Conservation (phyloP, 371 early-diverging fungal species). For the Rhizopus stolonifer region DNA sequence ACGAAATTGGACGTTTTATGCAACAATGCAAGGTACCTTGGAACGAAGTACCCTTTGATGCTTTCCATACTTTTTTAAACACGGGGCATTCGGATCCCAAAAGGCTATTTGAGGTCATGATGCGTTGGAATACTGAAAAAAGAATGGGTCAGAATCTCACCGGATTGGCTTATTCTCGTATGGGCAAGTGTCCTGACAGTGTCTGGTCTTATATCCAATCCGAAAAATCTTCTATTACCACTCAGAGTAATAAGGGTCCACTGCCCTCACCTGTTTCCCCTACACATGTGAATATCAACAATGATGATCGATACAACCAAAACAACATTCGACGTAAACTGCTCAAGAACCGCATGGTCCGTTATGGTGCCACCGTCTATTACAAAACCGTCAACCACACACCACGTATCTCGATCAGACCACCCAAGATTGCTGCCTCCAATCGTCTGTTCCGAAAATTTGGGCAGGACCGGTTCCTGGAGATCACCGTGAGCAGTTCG, state of each 20-base stretch:
- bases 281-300: not conserved
- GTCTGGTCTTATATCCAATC: slow-evolving; percentile 29
- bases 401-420: slow-evolving; percentile 24
- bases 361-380: slow-evolving; percentile 25
- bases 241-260: not conserved
- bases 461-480: slow-evolving; percentile 41
- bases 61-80: slow-evolving; percentile 24
- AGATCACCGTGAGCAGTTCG: slow-evolving; percentile 23
- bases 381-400: not conserved
- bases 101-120: slow-evolving; percentile 27
- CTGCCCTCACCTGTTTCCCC: not conserved
- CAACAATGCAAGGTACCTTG: slow-evolving; percentile 16
- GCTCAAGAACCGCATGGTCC: slow-evolving; percentile 26
- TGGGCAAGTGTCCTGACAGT: slow-evolving; percentile 37
- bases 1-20: slow-evolving; percentile 37
- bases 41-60: slow-evolving; percentile 29
- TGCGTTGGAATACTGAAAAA: slow-evolving; percentile 32
- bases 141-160: slow-evolving; percentile 10
- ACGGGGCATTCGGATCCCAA: slow-evolving; percentile 21
- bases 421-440: slow-evolving; percentile 36
- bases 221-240: not conserved
- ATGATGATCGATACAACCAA: not conserved
- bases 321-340: not conserved
- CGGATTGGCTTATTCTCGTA: slow-evolving; percentile 15
- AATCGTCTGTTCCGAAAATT: slow-evolving; percentile 47